Percentiles rank a stretch among this genome's conserved stretches.
Conservation (phyloP, 148 eudicot genomes). For the Chenopodium berlandieri region DNA sequence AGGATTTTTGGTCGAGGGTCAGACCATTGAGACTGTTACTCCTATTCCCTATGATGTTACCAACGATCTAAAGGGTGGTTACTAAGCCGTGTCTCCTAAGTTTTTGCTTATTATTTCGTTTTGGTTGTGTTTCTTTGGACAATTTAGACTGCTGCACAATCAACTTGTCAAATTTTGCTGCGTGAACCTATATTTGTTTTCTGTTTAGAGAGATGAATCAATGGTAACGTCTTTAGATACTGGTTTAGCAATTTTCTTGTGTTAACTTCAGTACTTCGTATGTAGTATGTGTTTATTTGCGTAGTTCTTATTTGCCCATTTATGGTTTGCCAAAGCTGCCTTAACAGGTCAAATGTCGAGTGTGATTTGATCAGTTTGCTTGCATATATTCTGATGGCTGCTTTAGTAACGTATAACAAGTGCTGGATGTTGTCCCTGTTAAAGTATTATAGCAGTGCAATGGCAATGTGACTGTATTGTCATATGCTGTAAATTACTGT, state of each 20-base stretch:
- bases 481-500: too few species aligned
- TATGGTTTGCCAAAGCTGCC: too few species aligned
- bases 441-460: too few species aligned
- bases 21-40: conserved; percentile 54
- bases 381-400: too few species aligned
- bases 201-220: conserved; percentile 7
- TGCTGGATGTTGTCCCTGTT: too few species aligned
- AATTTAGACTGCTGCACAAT: conserved; percentile 14
- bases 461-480: too few species aligned
- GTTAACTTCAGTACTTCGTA: neutral
- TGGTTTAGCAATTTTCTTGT: neutral
- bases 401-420: too few species aligned
- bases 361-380: too few species aligned
- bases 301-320: too few species aligned
- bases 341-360: too few species aligned
- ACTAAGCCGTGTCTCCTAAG: conserved; percentile 20
- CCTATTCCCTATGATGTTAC: conserved; percentile 67
- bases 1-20: conserved; percentile 59
- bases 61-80: conserved; percentile 66
- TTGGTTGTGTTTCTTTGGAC: neutral
- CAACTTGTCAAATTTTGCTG: conserved; percentile 19
- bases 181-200: conserved; percentile 15
- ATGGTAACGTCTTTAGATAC: conserved; percentile 18
- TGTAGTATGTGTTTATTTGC: too few species aligned
- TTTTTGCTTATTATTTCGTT: neutral